Evolutionary conservation across 352 stramenopile genomes (phyloP), one percentile per base, ranked within the genome.

Genomic region (Phytophthora kernoviae): DNA sequence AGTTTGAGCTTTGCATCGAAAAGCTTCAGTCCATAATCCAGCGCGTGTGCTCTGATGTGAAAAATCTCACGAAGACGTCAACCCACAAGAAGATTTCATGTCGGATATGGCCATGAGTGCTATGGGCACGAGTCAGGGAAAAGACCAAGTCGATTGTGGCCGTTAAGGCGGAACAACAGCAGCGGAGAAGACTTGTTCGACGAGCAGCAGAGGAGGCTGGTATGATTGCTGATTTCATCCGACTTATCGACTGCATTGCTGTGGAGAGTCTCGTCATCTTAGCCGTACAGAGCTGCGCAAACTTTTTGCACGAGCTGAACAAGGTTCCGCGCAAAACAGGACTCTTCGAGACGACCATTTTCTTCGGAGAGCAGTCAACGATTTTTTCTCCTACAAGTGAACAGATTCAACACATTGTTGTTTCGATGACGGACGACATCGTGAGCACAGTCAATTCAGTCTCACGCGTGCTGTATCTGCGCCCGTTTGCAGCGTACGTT

Each of bases 301-400:
- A 87, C 27, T 96, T 98, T 43, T 70, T 98, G 6, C 65, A 88
- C 1, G 90, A 98, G 57, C 70, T 98, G 32, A 87, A 93, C 49
- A 96, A 96, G 54, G 69, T 89, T 1, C 78, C 85, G 2, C 73
- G 86, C 12, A 94, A 97, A 56, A 95, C 87, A 0, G 94, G 94
- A n/a, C 65, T 98, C 9, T 98, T 98, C 36, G 91, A 98, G 62
- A 98, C 94, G 9, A 96, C 88, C 2, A 91, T 98, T 33, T 86
- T 85, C 37, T 98, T 98, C 50, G 84, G 79, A 30, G 79, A 93
- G 14, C 68, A 84, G 18, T 68, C 54, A 10, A 97, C 88, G 7
- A 70, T 84, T 14, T 98, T 98, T 58, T 62, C 68, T 1, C 94
- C 94, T 1, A 96, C 91, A 20, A 86, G 81, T 55, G 75, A 96